These are phyloP conservation scores for Macrocystidia cucumis DNA, from an alignment of 1,284 basidiomycete genomes.

Conservation along the genomic window DNA sequence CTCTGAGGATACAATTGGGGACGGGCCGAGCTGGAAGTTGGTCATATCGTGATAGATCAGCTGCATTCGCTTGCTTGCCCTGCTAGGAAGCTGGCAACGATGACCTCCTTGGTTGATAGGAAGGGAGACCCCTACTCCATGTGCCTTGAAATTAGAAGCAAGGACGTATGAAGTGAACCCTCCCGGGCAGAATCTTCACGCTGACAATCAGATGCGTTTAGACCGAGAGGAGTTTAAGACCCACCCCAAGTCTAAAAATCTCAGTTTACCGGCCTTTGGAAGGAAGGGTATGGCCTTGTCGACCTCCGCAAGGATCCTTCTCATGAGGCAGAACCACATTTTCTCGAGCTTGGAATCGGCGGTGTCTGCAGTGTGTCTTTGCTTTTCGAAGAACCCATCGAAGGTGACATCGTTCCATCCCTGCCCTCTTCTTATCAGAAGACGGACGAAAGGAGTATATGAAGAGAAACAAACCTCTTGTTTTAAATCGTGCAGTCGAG, in stretches of 20 bases:
- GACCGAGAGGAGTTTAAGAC: conserved; percentile 2
- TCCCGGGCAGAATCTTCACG: conserved; percentile 13
- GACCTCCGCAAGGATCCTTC: conserved; percentile 12
- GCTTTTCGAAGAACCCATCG: too few species aligned
- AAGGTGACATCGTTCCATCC: too few species aligned
- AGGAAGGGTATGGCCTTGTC: conserved; percentile 9
- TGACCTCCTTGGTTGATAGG: conserved; percentile 12
- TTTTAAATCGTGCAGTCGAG: too few species aligned
- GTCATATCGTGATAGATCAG: conserved; percentile 12
- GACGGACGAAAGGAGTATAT: too few species aligned
- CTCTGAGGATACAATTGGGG: neutral
- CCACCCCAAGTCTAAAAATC: conserved; percentile 14
- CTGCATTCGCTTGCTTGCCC: conserved; percentile 8
- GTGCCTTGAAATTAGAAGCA: conserved; percentile 7
- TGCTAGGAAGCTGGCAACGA: conserved; percentile 9
- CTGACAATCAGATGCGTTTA: neutral
- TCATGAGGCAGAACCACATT: conserved; percentile 14
- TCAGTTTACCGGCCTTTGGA: conserved; percentile 6
- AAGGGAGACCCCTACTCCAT: conserved; percentile 13
- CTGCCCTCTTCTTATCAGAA: too few species aligned
- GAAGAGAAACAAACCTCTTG: too few species aligned
- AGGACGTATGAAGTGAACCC: conserved; percentile 15
- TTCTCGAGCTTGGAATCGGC: too few species aligned
- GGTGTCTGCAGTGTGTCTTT: too few species aligned
- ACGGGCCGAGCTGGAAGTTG: conserved; percentile 9